Evolutionary conservation across 495 filamentous ascomycete species (phyloP).

Genomic region (Xylaria curta): DNA sequence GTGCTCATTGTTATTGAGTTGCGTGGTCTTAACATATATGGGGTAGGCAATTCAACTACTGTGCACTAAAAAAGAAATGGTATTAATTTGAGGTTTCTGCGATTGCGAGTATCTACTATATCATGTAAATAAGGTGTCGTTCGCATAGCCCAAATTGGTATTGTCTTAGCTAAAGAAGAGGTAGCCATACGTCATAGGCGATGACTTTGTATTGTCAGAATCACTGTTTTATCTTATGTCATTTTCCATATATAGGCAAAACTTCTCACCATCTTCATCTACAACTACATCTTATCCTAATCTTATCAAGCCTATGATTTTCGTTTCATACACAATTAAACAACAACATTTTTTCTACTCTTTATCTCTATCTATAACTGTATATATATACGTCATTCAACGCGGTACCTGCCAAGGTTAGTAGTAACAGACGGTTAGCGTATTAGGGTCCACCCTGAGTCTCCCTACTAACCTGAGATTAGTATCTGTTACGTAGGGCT

Average conservation of each 20-base stretch:
- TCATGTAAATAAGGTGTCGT: background rate
- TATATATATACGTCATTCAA: too few relatives aligned
- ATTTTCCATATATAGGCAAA: background rate
- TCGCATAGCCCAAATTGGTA: background rate
- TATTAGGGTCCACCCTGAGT: too few relatives aligned
- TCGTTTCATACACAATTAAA: background rate
- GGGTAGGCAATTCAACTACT: background rate
- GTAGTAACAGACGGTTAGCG: too few relatives aligned
- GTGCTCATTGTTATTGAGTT: slow-evolving; percentile 50
- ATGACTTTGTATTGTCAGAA: background rate
- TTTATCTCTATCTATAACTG: background rate
- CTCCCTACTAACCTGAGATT: too few relatives aligned
- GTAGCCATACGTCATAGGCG: background rate
- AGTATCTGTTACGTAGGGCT: background rate
- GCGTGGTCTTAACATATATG: too few relatives aligned
- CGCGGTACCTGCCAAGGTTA: too few relatives aligned
- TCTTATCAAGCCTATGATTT: background rate
- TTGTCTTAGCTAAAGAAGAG: background rate
- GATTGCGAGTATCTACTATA: too few relatives aligned
- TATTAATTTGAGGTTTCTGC: too few relatives aligned
- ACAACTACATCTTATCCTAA: background rate
- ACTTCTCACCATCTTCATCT: background rate
- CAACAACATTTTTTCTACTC: background rate
- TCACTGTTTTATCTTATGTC: background rate
- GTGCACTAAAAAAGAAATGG: too few relatives aligned